Evolutionary conservation across 495 filamentous ascomycete species (phyloP).

Genomic region (Talaromyces proteolyticus): DNA sequence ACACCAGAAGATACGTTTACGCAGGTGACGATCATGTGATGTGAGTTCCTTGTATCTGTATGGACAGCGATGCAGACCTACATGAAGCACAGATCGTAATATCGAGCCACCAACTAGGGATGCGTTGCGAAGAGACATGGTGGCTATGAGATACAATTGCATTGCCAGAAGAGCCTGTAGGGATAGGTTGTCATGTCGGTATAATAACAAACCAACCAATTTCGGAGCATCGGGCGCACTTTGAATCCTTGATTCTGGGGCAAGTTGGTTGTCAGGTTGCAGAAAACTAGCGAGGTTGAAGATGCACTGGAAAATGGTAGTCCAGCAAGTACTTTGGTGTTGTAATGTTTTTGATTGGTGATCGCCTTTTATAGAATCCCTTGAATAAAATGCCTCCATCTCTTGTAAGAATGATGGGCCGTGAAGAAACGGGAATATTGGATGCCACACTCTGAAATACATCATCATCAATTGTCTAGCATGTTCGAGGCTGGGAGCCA

Average conservation of each 20-base stretch:
- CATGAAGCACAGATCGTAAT: constrained; percentile 34
- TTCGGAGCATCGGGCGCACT: constrained; percentile 21
- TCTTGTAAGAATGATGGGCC: constrained; percentile 42
- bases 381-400: constrained; percentile 36
- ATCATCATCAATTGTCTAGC: constrained; percentile 32
- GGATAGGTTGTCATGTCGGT: constrained; percentile 28
- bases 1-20: constrained; percentile 46
- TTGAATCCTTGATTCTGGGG: constrained; percentile 20
- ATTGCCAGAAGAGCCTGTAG: constrained; percentile 31
- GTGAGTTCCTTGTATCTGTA: constrained; percentile 35
- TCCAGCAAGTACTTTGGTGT: constrained; percentile 29
- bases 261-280: constrained; percentile 19
- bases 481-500: constrained; percentile 20
- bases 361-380: neutral
- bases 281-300: constrained; percentile 30
- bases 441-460: constrained; percentile 42
- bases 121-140: constrained; percentile 31
- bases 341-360: constrained; percentile 3
- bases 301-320: constrained; percentile 31
- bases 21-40: constrained; percentile 32
- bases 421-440: constrained; percentile 44
- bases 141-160: constrained; percentile 33
- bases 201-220: constrained; percentile 21
- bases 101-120: constrained; percentile 34
- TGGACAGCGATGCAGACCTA: constrained; percentile 35